Base-by-base conservation (phyloP, 805 yeast genomes). In the Pichia ethanolica region DNA sequence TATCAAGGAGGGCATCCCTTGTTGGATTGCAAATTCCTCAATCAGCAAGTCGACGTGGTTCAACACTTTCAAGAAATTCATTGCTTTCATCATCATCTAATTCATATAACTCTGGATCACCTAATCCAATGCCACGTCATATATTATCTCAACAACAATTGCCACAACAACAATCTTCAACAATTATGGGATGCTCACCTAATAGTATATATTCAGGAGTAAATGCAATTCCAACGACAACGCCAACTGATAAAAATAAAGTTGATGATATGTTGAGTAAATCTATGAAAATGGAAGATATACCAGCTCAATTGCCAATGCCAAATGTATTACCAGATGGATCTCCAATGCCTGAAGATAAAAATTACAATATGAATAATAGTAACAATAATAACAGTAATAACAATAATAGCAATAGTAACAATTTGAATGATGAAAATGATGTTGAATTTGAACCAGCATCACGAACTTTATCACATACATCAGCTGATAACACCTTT, bases 261-360 rank as follows among this genome's bases (percentile, higher is more conserved):
- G 3, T 8, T 6, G n/a, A 36, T n/a, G 26, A 36, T 14, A 14
- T 6, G 1, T 6, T 8, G 7, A 14, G 6, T 32, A n/a, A 13
- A 14, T 28, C 39, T 39, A 41, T 47, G 14, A 41, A 45, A 10
- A 51, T 60, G 12, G 52, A 53, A 28, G 46, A 54, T 30, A 47
- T 83, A 5, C 89, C 89, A 0, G 79, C 83, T 0, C 77, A 71
- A 46, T 62, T 71, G 14, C 79, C 83, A 1, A 66, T 78, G 51
- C 90, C 90, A 4, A 63, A 27, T 3, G 48, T 55, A 32, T 39
- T 44, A 13, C 48, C 50, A 3, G 45, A 45, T 26, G 68, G 81
- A 5, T 20, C 33, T 7, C 27, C 27, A 5, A 42, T 42, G 40
- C 34, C 35, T 4, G 40, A 44, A 12, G 20, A 12, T 20, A 20